Evolutionary conservation across 2,329 filamentous ascomycete species (phyloP).

Genomic region (Capronia epimyces): DNA sequence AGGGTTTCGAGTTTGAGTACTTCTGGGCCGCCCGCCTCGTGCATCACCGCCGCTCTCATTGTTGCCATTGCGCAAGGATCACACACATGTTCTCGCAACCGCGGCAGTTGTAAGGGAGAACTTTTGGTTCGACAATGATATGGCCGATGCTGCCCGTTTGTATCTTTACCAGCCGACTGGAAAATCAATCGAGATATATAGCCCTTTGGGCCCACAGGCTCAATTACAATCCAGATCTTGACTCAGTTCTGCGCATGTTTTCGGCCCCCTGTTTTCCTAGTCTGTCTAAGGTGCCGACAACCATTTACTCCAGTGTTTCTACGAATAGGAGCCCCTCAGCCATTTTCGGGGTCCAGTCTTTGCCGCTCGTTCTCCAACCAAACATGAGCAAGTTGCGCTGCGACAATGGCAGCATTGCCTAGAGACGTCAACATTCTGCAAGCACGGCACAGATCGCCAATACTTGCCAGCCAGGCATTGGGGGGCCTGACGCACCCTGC

Average conservation of each 20-base stretch:
- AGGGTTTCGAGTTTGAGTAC: slow-evolving; percentile 38
- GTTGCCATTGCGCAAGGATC: slow-evolving; percentile 27
- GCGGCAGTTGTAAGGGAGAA: not conserved
- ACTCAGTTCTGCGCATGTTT: not conserved
- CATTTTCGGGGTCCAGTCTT: no score
- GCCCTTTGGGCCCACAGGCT: not conserved
- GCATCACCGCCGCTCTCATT: slow-evolving; percentile 45
- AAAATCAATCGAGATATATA: not conserved
- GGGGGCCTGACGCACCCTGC: not conserved
- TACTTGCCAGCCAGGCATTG: not conserved
- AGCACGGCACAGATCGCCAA: not conserved
- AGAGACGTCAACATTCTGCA: not conserved
- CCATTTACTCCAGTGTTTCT: no score
- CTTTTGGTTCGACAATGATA: not conserved
- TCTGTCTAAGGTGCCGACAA: no score
- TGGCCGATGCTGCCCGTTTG: not conserved
- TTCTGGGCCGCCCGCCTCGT: slow-evolving; percentile 37
- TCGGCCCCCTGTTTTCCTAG: not conserved
- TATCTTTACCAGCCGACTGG: not conserved
- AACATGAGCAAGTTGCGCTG: not conserved
- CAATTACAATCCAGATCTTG: not conserved
- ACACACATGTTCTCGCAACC: no score
- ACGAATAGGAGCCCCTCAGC: no score
- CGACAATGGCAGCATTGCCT: no score
- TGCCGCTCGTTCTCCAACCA: not conserved